Evolutionary conservation across 176 grass and related monocot species (phyloP).

Genomic region (Bolboschoenus planiculmis): DNA sequence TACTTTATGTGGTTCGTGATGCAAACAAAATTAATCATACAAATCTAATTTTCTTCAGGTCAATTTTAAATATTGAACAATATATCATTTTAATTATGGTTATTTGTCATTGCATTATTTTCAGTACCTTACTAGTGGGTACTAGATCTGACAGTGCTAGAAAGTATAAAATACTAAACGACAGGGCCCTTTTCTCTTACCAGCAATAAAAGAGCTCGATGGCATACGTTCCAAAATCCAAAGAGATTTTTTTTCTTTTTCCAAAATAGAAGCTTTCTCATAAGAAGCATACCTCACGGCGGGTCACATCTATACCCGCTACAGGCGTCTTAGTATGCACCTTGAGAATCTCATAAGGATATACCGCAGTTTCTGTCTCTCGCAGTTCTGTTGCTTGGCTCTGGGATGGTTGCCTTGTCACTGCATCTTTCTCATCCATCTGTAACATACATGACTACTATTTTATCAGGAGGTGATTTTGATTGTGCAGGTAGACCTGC

Average conservation of each 20-base stretch:
- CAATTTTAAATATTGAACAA: background rate
- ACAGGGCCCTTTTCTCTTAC: background rate
- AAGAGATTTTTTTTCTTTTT: background rate
- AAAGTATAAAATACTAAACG: background rate
- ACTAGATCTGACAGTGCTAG: background rate
- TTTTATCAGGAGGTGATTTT: background rate
- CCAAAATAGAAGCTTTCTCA: background rate
- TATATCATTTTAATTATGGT: background rate
- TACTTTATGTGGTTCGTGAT: background rate
- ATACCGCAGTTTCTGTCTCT: conserved; percentile 8
- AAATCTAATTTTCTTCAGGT: background rate
- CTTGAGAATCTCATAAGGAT: conserved; percentile 63
- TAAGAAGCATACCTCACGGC: conserved; percentile 52
- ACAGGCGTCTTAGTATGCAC: conserved; percentile 47
- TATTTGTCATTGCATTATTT: background rate
- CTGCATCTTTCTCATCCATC: conserved; percentile 30
- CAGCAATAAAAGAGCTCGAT: background rate
- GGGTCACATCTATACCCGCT: conserved; percentile 65
- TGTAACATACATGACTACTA: conserved; percentile 11
- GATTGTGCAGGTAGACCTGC: background rate
- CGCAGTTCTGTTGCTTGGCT: conserved; percentile 18
- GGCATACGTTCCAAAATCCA: background rate
- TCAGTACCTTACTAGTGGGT: background rate
- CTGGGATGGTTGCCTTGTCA: background rate
- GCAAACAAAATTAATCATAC: background rate